phyloP scores from a whole-genome alignment of 495 filamentous ascomycete species.

The Cryomyces minteri region DNA sequence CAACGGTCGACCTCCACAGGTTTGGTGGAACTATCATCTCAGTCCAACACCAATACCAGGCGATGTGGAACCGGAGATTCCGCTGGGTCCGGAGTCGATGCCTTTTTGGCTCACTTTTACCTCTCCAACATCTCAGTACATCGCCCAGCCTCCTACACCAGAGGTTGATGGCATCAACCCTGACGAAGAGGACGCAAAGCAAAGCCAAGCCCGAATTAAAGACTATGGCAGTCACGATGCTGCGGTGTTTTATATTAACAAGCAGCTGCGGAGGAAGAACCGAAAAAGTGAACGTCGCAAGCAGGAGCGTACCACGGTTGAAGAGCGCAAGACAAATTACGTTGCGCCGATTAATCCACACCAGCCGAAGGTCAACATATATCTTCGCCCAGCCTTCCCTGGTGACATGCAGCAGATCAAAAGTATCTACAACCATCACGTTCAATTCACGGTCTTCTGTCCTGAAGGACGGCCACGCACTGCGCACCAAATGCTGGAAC shows the following conservation, averaged over 20 bases:
- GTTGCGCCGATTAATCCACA: not conserved
- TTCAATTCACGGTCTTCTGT: conserved; percentile 21
- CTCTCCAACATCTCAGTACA: not conserved
- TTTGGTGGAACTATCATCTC: conserved; percentile 10
- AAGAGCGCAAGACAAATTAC: not conserved
- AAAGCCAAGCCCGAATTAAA: not conserved
- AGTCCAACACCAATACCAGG: conserved; percentile 4
- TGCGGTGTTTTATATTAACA: not conserved
- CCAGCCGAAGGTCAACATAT: conserved; percentile 29
- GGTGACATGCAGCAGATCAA: conserved; percentile 26
- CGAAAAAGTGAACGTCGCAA: not conserved
- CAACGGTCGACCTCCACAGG: conserved; percentile 5
- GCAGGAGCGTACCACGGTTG: not conserved
- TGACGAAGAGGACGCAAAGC: not conserved
- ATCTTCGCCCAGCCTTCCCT: conserved; percentile 32
- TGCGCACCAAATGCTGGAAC: conserved; percentile 15
- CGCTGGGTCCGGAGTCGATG: too few species aligned
- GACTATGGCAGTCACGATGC: not conserved
- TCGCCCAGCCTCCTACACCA: not conserved
- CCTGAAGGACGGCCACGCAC: conserved; percentile 18
- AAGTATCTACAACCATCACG: conserved; percentile 36
- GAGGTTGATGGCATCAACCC: conserved; percentile 4
- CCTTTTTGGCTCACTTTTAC: not conserved
- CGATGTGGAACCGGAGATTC: not conserved
- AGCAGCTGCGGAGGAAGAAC: not conserved